A percentile compares a stretch with the other conserved stretches of the same genome.
phyloP scores from a whole-genome alignment of 2,329 filamentous ascomycete genomes.

The Curvularia sp. region DNA sequence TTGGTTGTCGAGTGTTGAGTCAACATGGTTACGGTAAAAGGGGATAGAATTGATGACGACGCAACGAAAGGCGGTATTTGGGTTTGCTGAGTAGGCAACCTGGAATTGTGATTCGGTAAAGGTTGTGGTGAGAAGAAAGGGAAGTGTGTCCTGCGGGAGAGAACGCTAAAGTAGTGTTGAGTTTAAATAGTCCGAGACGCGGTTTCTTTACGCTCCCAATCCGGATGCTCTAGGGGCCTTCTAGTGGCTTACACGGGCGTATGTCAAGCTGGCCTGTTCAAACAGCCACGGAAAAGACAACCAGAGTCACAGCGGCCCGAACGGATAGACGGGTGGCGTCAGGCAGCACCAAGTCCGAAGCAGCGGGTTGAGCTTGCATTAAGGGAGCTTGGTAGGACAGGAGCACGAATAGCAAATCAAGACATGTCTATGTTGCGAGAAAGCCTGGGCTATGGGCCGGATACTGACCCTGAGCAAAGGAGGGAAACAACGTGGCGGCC shows the following conservation, averaged over 20 bases:
- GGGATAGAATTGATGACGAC: not conserved
- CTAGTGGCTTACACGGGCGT: conserved; percentile 30
- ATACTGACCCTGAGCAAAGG: conserved; percentile 8
- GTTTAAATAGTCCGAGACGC: conserved; percentile 39
- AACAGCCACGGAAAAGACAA: conserved; percentile 34
- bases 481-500: conserved; percentile 41
- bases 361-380: conserved; percentile 36
- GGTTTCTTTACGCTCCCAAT: conserved; percentile 15
- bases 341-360: conserved; percentile 33
- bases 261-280: conserved; percentile 38
- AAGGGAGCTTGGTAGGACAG: conserved; percentile 26
- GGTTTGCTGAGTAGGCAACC: not conserved
- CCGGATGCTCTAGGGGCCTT: conserved; percentile 2
- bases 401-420: conserved; percentile 29
- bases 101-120: not conserved
- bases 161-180: conserved; percentile 31
- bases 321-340: conserved; percentile 45
- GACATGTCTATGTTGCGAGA: conserved; percentile 23
- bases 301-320: conserved; percentile 46
- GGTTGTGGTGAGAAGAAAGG: not conserved
- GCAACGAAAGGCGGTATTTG: not conserved
- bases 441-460: conserved; percentile 19
- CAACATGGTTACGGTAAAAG: conserved; percentile 12
- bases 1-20: not conserved
- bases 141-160: conserved; percentile 13